These are phyloP conservation scores for Phytophthora meadii DNA, from an alignment of 352 stramenopile species.

Conservation along the genomic window DNA sequence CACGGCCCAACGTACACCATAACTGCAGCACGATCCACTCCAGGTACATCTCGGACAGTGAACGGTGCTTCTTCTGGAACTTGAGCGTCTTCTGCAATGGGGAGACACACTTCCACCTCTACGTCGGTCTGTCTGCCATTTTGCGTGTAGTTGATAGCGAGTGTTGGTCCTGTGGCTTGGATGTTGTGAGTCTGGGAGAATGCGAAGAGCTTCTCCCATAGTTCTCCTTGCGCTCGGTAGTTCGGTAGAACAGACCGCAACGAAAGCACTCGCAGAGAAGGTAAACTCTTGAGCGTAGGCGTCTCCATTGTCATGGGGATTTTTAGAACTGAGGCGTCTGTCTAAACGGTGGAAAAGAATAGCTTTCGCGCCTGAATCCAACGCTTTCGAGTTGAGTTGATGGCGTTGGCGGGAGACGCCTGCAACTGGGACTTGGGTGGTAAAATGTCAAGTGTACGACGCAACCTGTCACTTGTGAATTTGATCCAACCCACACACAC, in stretches of 20 bases:
- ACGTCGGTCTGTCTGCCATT: constrained; percentile 51
- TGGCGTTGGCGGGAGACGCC: constrained; percentile 10
- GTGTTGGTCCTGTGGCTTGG: constrained; percentile 27
- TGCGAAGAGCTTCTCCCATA: constrained; percentile 41
- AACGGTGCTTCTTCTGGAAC: constrained; percentile 30
- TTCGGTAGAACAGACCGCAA: constrained; percentile 39
- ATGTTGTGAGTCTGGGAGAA: constrained; percentile 33
- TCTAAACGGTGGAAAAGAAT: background rate
- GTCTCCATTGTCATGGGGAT: constrained; percentile 2
- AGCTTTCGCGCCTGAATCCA: constrained; percentile 17
- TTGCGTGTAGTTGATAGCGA: constrained; percentile 52
- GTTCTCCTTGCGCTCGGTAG: constrained; percentile 41
- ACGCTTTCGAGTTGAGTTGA: constrained; percentile 1
- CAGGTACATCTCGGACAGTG: constrained; percentile 28
- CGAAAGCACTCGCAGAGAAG: constrained; percentile 25
- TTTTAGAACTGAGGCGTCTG: constrained; percentile 2
- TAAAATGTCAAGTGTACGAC: background rate
- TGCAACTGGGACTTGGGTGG: background rate
- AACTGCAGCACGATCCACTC: constrained; percentile 32
- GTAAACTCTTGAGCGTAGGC: constrained; percentile 35
- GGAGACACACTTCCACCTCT: constrained; percentile 60
- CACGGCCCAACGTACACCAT: constrained; percentile 49
- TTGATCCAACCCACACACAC: constrained; percentile 7
- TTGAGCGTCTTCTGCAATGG: constrained; percentile 30
- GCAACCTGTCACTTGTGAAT: constrained; percentile 15